These are phyloP conservation scores for Apocynum venetum DNA, from an alignment of 257 asterid genomes.

Conservation along the genomic window DNA sequence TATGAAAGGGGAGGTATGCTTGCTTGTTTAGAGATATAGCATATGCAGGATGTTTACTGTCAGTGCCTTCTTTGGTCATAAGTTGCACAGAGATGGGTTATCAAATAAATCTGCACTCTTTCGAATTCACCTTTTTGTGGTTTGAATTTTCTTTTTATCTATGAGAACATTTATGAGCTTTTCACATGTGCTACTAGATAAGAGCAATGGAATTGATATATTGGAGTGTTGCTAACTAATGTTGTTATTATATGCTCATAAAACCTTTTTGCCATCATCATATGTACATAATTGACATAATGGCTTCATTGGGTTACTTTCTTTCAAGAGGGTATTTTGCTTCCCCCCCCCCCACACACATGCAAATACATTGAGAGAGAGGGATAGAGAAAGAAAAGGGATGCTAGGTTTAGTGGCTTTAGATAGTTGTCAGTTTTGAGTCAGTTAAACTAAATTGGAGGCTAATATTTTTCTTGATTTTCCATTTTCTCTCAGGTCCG, in stretches of 20 bases:
- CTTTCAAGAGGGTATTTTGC: not conserved
- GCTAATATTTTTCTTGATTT: conserved; percentile 11
- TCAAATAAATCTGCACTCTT: not conserved
- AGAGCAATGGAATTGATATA: not conserved
- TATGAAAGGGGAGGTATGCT: conserved; percentile 71
- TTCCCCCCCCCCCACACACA: not conserved
- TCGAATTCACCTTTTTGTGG: not conserved
- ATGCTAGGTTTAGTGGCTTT: not conserved
- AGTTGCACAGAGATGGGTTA: not conserved
- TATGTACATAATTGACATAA: not conserved
- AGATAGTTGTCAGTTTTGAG: not conserved
- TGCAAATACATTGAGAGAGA: not conserved
- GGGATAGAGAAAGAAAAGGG: not conserved
- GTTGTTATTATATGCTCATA: not conserved
- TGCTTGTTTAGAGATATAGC: not conserved
- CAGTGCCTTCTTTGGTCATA: not conserved
- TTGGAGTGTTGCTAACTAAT: not conserved
- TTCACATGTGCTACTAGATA: not conserved
- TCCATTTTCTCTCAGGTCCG: conserved; percentile 54
- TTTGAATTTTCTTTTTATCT: not conserved
- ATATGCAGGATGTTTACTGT: not conserved
- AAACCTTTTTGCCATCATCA: not conserved
- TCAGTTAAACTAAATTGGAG: not conserved
- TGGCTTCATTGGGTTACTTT: not conserved
- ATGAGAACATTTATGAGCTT: not conserved